phyloP scores from a whole-genome alignment of 176 grass and related monocot genomes.

The Phoenix roebelenii region DNA sequence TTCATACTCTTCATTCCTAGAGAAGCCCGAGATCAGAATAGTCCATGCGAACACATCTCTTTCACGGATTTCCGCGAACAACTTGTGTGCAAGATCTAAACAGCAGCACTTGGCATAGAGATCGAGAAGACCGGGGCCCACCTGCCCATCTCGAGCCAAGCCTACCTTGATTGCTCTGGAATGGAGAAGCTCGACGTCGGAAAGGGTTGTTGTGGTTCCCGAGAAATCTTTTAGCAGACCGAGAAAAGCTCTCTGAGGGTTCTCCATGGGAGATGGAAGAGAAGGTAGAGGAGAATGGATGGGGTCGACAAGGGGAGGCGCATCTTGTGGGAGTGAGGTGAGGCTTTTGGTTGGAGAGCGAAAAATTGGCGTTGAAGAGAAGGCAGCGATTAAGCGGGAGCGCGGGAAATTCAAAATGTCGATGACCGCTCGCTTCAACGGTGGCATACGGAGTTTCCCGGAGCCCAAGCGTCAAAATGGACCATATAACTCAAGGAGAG shows the following conservation, averaged over 20 bases:
- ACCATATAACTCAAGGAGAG: too few relatives aligned
- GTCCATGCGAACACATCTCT: slow-evolving; percentile 31
- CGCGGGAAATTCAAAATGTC: too few relatives aligned
- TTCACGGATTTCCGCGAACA: slow-evolving; percentile 20
- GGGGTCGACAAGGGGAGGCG: too few relatives aligned
- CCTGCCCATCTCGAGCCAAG: neutral
- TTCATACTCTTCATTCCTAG: slow-evolving; percentile 15
- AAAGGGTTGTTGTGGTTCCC: neutral
- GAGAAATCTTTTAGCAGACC: slow-evolving; percentile 3
- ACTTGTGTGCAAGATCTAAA: neutral
- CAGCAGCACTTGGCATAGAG: neutral
- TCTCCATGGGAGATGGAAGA: neutral
- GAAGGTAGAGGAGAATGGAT: neutral
- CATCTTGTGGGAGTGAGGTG: neutral
- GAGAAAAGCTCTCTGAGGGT: slow-evolving; percentile 7
- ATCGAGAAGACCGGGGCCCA: neutral
- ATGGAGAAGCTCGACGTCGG: slow-evolving; percentile 9
- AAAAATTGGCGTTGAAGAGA: too few relatives aligned
- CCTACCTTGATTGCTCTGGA: slow-evolving; percentile 10
- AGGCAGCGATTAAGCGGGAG: too few relatives aligned
- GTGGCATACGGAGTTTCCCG: too few relatives aligned
- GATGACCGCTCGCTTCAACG: too few relatives aligned
- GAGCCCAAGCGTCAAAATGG: too few relatives aligned
- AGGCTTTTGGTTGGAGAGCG: neutral
- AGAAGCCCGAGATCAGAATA: slow-evolving; percentile 25